These are phyloP conservation scores for Zymoseptoria brevis DNA, from an alignment of 2,329 filamentous ascomycete species.

Conservation along the genomic window DNA sequence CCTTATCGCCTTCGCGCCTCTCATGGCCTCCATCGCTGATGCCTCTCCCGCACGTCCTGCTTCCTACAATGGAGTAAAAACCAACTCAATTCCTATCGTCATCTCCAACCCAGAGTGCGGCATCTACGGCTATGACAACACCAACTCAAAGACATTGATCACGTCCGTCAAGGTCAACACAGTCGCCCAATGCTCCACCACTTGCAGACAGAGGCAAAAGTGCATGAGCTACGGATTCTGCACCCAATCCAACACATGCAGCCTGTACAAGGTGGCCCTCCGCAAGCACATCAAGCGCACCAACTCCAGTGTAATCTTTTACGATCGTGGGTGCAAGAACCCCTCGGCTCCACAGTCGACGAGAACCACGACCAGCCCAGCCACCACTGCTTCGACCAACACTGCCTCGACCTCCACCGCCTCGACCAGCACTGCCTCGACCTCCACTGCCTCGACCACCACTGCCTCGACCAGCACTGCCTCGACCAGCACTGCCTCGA, in stretches of 20 bases:
- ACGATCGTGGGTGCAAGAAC: not conserved
- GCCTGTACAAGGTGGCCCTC: not conserved
- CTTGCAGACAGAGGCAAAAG: not conserved
- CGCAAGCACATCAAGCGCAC: not conserved
- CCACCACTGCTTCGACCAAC: not conserved
- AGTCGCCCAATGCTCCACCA: not conserved
- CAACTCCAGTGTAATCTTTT: not conserved
- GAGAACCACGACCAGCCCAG: not conserved
- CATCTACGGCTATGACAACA: not conserved
- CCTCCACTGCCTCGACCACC: not conserved
- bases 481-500: not conserved
- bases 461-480: not conserved
- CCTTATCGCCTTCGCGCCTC: not conserved
- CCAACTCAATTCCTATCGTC: not conserved
- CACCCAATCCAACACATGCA: not conserved
- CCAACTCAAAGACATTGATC: not conserved
- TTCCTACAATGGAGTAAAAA: not conserved
- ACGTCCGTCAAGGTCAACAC: not conserved
- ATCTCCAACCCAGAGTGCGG: not conserved
- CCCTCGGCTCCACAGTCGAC: not conserved
- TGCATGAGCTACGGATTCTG: not conserved
- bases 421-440: not conserved
- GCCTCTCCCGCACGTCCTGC: not conserved
- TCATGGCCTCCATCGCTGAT: not conserved
- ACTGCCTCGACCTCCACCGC: not conserved